These are phyloP conservation scores for Coemansia sp. DNA, from an alignment of 192 early-diverging fungal species.

Conservation along the genomic window DNA sequence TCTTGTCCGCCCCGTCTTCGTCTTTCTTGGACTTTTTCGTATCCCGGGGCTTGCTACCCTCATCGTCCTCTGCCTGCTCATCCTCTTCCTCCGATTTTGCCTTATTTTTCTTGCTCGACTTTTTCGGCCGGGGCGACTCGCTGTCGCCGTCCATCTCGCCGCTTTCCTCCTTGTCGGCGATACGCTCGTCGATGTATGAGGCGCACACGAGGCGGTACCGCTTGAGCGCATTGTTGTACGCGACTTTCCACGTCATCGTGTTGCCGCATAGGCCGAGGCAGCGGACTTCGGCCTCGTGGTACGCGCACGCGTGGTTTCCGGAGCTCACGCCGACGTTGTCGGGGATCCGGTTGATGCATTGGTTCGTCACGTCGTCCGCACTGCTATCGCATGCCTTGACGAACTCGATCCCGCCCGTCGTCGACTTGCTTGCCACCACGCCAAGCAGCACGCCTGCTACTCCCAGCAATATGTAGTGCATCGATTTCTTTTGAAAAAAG, in stretches of 20 bases:
- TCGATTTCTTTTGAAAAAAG: no score
- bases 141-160: constrained; percentile 12
- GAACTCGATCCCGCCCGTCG: constrained; percentile 32
- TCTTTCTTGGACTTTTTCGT: no score
- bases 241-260: constrained; percentile 47
- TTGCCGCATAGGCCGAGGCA: constrained; percentile 50
- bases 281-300: constrained; percentile 51
- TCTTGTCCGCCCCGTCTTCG: no score
- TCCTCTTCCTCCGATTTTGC: constrained; percentile 1
- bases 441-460: background rate
- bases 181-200: constrained; percentile 38
- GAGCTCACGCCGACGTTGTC: constrained; percentile 38
- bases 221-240: constrained; percentile 46
- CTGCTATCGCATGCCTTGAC: constrained; percentile 50
- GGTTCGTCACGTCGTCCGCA: constrained; percentile 48
- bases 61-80: constrained; percentile 12
- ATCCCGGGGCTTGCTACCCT: no score
- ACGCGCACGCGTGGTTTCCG: constrained; percentile 47
- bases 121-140: background rate
- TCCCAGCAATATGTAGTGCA: background rate
- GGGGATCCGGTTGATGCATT: constrained; percentile 52
- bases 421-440: background rate
- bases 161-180: constrained; percentile 45
- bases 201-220: constrained; percentile 50
- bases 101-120: background rate